Evolutionary conservation across 2,329 filamentous ascomycete species (phyloP), one percentile per base, ranked within the genome.

Genomic region (Gliomastix tumulicola): DNA sequence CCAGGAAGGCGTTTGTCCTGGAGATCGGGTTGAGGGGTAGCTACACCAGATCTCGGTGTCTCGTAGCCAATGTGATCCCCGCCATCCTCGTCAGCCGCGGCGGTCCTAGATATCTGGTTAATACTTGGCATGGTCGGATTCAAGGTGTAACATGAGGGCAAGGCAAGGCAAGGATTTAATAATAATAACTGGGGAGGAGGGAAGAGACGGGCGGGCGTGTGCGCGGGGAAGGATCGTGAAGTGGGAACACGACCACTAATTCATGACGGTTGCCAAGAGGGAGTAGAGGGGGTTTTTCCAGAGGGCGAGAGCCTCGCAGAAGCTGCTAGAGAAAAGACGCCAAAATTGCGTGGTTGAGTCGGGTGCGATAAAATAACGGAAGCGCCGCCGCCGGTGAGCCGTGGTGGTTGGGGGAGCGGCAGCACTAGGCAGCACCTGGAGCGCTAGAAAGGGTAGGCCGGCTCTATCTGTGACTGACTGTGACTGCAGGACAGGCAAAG

Each of bases 1-100:
- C 88, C 87, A 49, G 92, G 92, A 58, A 94, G 74, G 66, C 92
- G 84, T 69, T 95, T 96, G 69, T 98, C 92, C 56, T 85, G 82
- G 45, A 84, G 82, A 65, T 97, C 90, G 49, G 92, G 92, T 55
- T 89, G 85, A 49, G 92, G 92, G 44, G 92, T 98, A 48, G 88
- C 85, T 60, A 94, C 79, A 55, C 89, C 88, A 50, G 89, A 94
- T 54, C 88, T 84, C 52, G 88, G 92, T 37, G 86, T 89, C 51
- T 87, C 84, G 60, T 84, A 85, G 57, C 87, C 86, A 59, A 88
- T 83, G 50, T 87, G 81, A 60, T 89, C 84, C 57, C 71, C 69
- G 52, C 69, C 73, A 58, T 88, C 83, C 55, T 90, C 84, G 48
- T 85, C 82, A 51, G 68, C 55, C 41, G 70, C 60, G 51, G 71